Conservation (phyloP, 768 basidiomycete genomes). For the Leccinum disarticulatum region DNA sequence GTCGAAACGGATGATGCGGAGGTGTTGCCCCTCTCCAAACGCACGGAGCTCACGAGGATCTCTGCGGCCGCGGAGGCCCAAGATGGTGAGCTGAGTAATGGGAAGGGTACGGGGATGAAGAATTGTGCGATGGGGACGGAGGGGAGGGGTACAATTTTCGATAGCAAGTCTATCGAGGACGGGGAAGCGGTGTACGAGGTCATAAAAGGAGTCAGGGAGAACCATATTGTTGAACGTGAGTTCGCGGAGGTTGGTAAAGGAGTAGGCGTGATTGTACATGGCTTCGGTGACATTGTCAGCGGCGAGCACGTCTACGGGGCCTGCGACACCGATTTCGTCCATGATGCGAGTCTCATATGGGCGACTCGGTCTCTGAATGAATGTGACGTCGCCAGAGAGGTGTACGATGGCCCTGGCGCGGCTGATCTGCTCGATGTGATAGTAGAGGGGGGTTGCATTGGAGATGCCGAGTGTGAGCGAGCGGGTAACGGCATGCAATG, state of each 20-base stretch:
- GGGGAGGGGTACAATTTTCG: conserved; percentile 38
- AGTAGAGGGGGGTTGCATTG: conserved; percentile 12
- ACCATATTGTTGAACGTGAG: conserved; percentile 39
- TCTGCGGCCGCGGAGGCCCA: conserved; percentile 34
- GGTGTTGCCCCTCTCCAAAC: conserved; percentile 37
- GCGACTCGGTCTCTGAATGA: conserved; percentile 19
- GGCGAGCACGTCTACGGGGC: conserved; percentile 24
- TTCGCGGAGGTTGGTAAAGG: conserved; percentile 38
- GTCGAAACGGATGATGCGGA: conserved; percentile 45
- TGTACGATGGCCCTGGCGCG: conserved; percentile 26
- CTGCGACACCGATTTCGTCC: conserved; percentile 21
- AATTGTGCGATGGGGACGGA: conserved; percentile 16
- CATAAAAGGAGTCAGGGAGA: conserved; percentile 37
- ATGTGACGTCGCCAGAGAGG: conserved; percentile 15
- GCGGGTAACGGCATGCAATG: conserved; percentile 16
- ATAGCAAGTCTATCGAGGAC: conserved; percentile 39
- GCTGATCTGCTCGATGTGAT: conserved; percentile 31
- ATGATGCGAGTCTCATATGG: conserved; percentile 27
- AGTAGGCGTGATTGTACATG: conserved; percentile 18
- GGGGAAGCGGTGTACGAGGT: conserved; percentile 38
- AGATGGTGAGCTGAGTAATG: conserved; percentile 43
- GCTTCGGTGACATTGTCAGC: conserved; percentile 15
- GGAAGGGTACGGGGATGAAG: conserved; percentile 38
- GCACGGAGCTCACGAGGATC: conserved; percentile 28
- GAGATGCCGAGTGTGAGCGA: conserved; percentile 31